phyloP scores from a whole-genome alignment of 768 basidiomycete genomes.

The Lentinula boryana region DNA sequence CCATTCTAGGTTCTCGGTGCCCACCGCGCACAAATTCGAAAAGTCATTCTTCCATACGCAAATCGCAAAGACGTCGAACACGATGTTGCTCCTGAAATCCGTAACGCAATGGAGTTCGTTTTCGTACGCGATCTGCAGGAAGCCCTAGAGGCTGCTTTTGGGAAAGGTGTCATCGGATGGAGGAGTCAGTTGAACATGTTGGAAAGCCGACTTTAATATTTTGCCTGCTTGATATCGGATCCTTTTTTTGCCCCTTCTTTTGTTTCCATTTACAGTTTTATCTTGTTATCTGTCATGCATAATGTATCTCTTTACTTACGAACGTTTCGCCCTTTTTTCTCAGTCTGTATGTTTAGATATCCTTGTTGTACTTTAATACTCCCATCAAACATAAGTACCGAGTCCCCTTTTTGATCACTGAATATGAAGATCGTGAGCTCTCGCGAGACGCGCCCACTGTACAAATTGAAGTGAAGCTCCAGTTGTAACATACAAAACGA shows the following conservation, averaged over 20 bases:
- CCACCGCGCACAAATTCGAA: constrained; percentile 78
- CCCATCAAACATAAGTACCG: too few relatives aligned
- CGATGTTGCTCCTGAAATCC: constrained; percentile 71
- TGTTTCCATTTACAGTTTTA: not conserved
- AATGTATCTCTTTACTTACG: not conserved
- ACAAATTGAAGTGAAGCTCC: not conserved
- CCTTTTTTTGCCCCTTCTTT: not conserved
- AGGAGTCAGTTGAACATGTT: constrained; percentile 43
- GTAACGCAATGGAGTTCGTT: constrained; percentile 71
- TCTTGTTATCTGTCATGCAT: not conserved
- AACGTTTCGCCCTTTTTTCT: not conserved
- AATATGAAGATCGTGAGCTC: too few relatives aligned
- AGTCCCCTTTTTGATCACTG: too few relatives aligned
- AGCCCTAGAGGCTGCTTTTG: constrained; percentile 80
- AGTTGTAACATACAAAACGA: not conserved
- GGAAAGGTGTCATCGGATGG: constrained; percentile 63
- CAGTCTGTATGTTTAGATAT: not conserved
- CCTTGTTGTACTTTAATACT: not conserved
- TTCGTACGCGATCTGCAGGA: constrained; percentile 79
- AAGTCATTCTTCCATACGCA: constrained; percentile 77
- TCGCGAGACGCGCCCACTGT: not conserved
- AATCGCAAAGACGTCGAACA: constrained; percentile 87
- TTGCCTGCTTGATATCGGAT: not conserved
- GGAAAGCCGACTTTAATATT: constrained; percentile 44
- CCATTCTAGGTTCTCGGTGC: constrained; percentile 63